A percentile compares a stretch with the other conserved stretches of the same genome.
Conservation (phyloP, 2,329 filamentous ascomycete species). For the Thielaviopsis populi region DNA sequence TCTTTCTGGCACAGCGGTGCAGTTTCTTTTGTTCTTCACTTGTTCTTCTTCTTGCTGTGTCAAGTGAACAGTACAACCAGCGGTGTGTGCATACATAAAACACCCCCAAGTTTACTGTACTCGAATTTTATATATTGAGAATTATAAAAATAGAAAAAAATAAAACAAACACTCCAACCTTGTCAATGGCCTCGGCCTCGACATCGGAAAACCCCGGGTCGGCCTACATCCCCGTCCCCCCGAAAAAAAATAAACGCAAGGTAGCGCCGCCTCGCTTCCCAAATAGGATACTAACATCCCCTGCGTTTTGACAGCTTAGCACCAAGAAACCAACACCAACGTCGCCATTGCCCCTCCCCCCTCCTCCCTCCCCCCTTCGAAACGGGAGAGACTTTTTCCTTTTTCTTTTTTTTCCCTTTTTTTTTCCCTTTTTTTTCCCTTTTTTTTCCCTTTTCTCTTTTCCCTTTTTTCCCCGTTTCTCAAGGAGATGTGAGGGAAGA, state of each 20-base stretch:
- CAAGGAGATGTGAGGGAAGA: not conserved
- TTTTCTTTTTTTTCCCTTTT: no score
- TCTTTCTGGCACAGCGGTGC: no score
- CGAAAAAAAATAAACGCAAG: no score
- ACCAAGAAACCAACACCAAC: not conserved
- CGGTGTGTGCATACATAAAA: no score
- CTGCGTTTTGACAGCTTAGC: not conserved
- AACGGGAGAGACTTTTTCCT: slow-evolving; percentile 3
- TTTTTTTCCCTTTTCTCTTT: no score
- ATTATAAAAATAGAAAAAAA: no score
- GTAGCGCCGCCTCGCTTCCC: not conserved
- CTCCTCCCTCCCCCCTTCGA: not conserved
- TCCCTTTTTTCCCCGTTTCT: not conserved
- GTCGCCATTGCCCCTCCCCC: not conserved
- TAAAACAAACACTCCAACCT: no score
- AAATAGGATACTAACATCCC: slow-evolving; percentile 9
- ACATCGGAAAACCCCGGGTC: slow-evolving; percentile 2
- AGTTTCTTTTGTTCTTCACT: no score
- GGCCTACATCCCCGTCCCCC: not conserved
- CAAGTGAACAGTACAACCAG: no score
- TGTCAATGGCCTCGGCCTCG: not conserved
- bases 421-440: no score
- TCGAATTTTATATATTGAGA: not conserved
- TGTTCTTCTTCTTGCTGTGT: no score
- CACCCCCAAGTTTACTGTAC: no score